Conservation (phyloP, 805 yeast species). For the Ogataea haglerorum region DNA sequence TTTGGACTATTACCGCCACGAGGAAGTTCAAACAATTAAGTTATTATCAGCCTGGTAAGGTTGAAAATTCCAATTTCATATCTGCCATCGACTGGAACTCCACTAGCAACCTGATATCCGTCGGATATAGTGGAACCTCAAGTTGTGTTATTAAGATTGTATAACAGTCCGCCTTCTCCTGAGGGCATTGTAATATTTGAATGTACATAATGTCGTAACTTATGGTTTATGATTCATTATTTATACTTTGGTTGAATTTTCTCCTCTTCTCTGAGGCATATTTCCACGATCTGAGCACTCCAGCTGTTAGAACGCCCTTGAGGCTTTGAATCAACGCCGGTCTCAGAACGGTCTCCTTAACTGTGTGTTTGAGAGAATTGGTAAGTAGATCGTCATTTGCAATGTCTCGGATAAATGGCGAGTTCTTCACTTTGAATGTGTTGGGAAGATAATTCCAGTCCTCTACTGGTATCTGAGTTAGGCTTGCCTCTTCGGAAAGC, state of each 20-base stretch:
- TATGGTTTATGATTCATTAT: slow-evolving; percentile 3
- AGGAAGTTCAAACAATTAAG: slow-evolving; percentile 15
- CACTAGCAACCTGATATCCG: slow-evolving; percentile 23
- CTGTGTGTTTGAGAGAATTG: slow-evolving; percentile 35
- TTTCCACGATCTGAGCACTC: slow-evolving; percentile 60
- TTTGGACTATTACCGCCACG: slow-evolving; percentile 42
- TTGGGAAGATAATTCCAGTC: slow-evolving; percentile 36
- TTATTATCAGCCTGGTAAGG: slow-evolving; percentile 26
- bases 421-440: slow-evolving; percentile 19
- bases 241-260: slow-evolving; percentile 28
- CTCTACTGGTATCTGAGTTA: slow-evolving; percentile 25
- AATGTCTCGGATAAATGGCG: slow-evolving; percentile 39
- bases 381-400: slow-evolving; percentile 39
- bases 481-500: slow-evolving; percentile 8
- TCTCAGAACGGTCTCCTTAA: slow-evolving; percentile 55
- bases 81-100: slow-evolving; percentile 27
- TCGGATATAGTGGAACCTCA: slow-evolving; percentile 25
- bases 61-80: slow-evolving; percentile 14
- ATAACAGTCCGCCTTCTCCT: slow-evolving; percentile 5
- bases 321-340: slow-evolving; percentile 75
- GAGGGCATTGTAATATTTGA: slow-evolving; percentile 7
- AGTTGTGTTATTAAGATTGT: slow-evolving; percentile 26
- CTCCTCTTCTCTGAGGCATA: slow-evolving; percentile 73
- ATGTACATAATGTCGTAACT: slow-evolving; percentile 8
- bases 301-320: slow-evolving; percentile 89